Conservation (phyloP, 2,329 filamentous ascomycete genomes). For the Pseudocercospora macadamiae region DNA sequence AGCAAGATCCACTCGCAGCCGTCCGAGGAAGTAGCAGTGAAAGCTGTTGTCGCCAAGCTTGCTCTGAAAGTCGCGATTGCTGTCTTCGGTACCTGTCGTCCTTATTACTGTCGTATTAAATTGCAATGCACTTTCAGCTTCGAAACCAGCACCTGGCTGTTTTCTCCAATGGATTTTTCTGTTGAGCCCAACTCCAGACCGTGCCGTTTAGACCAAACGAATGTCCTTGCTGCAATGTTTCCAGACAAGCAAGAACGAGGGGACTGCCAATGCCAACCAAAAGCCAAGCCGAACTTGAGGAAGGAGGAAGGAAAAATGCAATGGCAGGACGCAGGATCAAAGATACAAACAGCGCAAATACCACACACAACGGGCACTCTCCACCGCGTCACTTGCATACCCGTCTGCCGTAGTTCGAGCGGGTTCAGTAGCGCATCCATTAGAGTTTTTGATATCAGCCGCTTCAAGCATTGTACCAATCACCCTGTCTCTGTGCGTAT, state of each 20-base stretch:
- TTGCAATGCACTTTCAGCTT: not conserved
- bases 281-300: not conserved
- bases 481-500: not conserved
- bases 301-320: not conserved
- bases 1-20: not conserved
- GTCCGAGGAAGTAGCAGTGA: not conserved
- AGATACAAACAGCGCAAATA: not conserved
- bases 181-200: not conserved
- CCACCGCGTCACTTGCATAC: not conserved
- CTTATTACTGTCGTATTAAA: not conserved
- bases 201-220: not conserved
- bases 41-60: not conserved
- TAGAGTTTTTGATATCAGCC: slow-evolving; percentile 2
- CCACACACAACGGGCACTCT: not conserved
- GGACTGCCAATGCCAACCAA: not conserved
- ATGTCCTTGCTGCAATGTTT: not conserved
- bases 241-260: slow-evolving; percentile 2
- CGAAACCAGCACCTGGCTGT: not conserved
- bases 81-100: not conserved
- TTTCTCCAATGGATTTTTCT: not conserved
- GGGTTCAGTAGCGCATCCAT: not conserved
- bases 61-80: not conserved
- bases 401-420: not conserved
- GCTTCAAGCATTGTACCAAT: not conserved
- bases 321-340: not conserved